These are phyloP conservation scores for Lactarius hengduanensis DNA, from an alignment of 768 basidiomycete genomes.

Conservation along the genomic window DNA sequence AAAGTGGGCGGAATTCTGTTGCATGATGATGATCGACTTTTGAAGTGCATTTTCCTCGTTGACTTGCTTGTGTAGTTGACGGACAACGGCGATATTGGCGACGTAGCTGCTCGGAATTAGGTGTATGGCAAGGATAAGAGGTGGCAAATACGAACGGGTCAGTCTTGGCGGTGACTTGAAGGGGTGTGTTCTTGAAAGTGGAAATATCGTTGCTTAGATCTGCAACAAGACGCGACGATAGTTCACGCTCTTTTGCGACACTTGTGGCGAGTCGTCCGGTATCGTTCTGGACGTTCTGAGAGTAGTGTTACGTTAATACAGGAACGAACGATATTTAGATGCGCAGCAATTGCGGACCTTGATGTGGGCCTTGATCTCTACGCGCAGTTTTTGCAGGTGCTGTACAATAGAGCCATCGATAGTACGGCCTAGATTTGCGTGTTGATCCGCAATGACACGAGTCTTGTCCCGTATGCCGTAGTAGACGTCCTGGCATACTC, in stretches of 20 bases:
- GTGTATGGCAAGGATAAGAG: conserved; percentile 23
- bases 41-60: conserved; percentile 97
- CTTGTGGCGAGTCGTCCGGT: conserved; percentile 87
- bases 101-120: conserved; percentile 48
- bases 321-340: not conserved
- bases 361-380: conserved; percentile 97
- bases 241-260: conserved; percentile 91
- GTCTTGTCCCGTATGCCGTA: conserved; percentile 93
- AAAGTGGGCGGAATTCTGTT: conserved; percentile 95
- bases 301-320: not conserved
- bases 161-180: conserved; percentile 71
- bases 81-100: conserved; percentile 66
- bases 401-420: conserved; percentile 97
- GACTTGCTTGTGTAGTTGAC: conserved; percentile 87
- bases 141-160: conserved; percentile 68
- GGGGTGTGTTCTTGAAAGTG: conserved; percentile 93
- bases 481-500: conserved; percentile 69
- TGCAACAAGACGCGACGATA: conserved; percentile 79
- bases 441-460: conserved; percentile 89
- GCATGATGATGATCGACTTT: conserved; percentile 97
- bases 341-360: conserved; percentile 50
- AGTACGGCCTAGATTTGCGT: conserved; percentile 93
- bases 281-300: conserved; percentile 91
- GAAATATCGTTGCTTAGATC: conserved; percentile 86
- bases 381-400: conserved; percentile 91